Conservation (phyloP, 179 eudicot genomes). For the Spergularia azorica region DNA sequence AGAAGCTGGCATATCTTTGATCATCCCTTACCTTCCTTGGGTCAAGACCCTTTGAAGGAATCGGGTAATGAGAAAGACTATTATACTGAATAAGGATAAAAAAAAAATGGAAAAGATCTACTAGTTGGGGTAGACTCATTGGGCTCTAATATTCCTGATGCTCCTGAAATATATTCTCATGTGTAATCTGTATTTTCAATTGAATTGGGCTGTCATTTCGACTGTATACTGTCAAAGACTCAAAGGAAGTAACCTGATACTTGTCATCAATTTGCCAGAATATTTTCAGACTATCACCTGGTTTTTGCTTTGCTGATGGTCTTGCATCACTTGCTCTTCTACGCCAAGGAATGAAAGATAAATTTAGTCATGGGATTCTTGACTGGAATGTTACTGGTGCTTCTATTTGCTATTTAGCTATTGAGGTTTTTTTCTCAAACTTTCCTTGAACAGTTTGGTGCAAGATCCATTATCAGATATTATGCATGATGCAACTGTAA, state of each 20-base stretch:
- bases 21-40: too few species aligned
- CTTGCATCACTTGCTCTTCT: conserved; percentile 92
- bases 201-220: not conserved
- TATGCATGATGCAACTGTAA: not conserved
- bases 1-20: too few species aligned
- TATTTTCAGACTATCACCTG: conserved; percentile 91
- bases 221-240: not conserved
- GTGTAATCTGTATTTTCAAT: not conserved
- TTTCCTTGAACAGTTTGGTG: not conserved
- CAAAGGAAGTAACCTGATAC: conserved; percentile 13
- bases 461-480: not conserved
- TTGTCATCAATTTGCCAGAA: conserved; percentile 50
- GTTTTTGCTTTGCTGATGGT: conserved; percentile 99
- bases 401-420: conserved; percentile 81
- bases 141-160: not conserved
- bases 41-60: not conserved
- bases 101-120: too few species aligned
- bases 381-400: conserved; percentile 98
- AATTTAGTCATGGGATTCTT: conserved; percentile 61
- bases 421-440: conserved; percentile 61
- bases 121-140: not conserved
- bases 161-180: not conserved
- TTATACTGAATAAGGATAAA: not conserved
- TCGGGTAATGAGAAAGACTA: not conserved
- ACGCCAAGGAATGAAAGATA: conserved; percentile 91